Conservation (phyloP, 202 grass and related monocot genomes). For the Eragrostis tef region DNA sequence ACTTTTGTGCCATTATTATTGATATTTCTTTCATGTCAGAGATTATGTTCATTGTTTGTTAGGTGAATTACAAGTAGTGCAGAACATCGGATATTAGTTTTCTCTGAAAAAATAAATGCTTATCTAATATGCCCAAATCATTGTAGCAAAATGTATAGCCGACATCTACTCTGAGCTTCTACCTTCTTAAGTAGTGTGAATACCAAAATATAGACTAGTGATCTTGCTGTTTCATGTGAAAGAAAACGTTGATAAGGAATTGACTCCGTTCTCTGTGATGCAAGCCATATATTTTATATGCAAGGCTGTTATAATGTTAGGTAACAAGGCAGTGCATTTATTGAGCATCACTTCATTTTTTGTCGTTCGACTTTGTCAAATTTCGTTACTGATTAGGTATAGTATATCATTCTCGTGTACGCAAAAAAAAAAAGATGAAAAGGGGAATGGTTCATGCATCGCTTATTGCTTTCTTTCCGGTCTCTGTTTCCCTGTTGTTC, state of each 20-base stretch:
- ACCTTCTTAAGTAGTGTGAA: neutral
- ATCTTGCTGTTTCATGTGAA: conserved; percentile 12
- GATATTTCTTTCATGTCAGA: neutral
- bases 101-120: conserved; percentile 32
- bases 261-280: neutral
- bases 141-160: neutral
- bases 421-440: conserved; percentile 1
- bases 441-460: neutral
- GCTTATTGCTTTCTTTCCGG: conserved; percentile 19
- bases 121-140: neutral
- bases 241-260: conserved; percentile 23
- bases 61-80: conserved; percentile 3
- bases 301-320: neutral
- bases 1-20: conserved; percentile 1
- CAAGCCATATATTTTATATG: neutral
- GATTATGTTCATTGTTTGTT: neutral
- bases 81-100: conserved; percentile 2
- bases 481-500: conserved; percentile 2
- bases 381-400: neutral
- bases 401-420: neutral
- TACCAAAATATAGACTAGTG: neutral
- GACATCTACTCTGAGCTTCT: neutral
- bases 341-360: conserved; percentile 5
- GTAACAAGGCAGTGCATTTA: neutral
- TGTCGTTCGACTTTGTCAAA: conserved; percentile 11